Percentiles rank a stretch among this genome's conserved stretches.
Conservation (phyloP, 2,329 filamentous ascomycete genomes). For the Septoria linicola region DNA sequence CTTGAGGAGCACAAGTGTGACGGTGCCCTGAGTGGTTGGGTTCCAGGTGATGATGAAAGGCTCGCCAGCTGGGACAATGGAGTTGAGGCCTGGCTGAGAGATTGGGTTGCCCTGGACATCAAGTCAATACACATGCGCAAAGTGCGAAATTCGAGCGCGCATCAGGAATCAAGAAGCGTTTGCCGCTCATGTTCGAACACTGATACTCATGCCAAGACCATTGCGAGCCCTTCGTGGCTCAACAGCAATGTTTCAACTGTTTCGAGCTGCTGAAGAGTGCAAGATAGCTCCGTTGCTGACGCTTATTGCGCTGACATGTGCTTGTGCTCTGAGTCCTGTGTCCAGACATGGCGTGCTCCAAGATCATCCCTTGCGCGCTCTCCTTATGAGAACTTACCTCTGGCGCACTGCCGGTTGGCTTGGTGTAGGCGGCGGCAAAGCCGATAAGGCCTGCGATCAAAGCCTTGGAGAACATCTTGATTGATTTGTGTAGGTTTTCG, state of each 20-base stretch:
- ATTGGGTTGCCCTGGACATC: constrained; percentile 54
- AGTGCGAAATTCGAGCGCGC: too few relatives aligned
- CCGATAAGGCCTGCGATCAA: constrained; percentile 55
- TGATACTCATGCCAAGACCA: too few relatives aligned
- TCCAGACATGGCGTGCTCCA: too few relatives aligned
- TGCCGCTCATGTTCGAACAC: too few relatives aligned
- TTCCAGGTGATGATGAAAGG: constrained; percentile 60
- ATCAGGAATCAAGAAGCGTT: too few relatives aligned
- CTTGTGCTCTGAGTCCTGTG: too few relatives aligned
- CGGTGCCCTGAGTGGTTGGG: constrained; percentile 48
- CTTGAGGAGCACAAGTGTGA: constrained; percentile 61
- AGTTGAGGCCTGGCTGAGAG: constrained; percentile 50
- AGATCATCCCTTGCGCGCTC: neutral
- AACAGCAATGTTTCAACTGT: too few relatives aligned
- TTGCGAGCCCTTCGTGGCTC: too few relatives aligned
- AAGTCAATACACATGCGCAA: too few relatives aligned
- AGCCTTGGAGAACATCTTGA: constrained; percentile 44
- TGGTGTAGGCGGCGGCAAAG: constrained; percentile 45
- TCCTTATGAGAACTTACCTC: constrained; percentile 11
- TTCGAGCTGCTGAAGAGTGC: too few relatives aligned
- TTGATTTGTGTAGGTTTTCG: constrained; percentile 6
- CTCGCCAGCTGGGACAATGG: constrained; percentile 56
- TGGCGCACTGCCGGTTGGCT: constrained; percentile 35
- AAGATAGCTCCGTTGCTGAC: too few relatives aligned
- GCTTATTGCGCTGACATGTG: too few relatives aligned